A percentile compares a stretch with the other conserved stretches of the same genome.
Conservation (phyloP, 768 basidiomycete genomes). For the Amanita pallidorosea region DNA sequence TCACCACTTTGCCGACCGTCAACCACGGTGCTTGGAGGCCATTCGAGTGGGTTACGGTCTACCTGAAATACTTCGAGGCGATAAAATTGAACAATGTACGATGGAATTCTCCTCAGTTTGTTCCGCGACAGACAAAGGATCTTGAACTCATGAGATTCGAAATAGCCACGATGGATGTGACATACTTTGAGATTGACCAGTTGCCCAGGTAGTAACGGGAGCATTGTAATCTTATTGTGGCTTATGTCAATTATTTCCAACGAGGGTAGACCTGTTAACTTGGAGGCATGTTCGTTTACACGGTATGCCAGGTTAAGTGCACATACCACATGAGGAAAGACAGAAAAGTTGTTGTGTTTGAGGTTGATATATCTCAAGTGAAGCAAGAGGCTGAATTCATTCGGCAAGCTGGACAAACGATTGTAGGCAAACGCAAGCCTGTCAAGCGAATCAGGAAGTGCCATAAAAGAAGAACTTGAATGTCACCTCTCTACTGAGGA, state of each 20-base stretch:
- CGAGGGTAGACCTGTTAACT: slow-evolving; percentile 79
- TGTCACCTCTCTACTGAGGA: slow-evolving; percentile 51
- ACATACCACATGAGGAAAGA: slow-evolving; percentile 83
- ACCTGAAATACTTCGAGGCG: slow-evolving; percentile 72
- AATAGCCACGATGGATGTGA: neutral
- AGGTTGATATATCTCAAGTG: slow-evolving; percentile 80
- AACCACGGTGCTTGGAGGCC: slow-evolving; percentile 66
- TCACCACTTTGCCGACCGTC: slow-evolving; percentile 29
- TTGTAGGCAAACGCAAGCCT: slow-evolving; percentile 88
- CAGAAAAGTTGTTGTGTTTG: slow-evolving; percentile 70
- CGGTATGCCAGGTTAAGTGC: slow-evolving; percentile 1
- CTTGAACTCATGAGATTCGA: slow-evolving; percentile 22
- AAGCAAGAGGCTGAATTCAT: slow-evolving; percentile 60
- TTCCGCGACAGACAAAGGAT: slow-evolving; percentile 85
- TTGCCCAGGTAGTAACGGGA: slow-evolving; percentile 74
- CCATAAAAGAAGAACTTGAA: neutral
- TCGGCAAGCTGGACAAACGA: slow-evolving; percentile 65
- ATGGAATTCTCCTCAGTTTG: slow-evolving; percentile 67
- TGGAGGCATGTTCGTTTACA: slow-evolving; percentile 4
- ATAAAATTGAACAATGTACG: slow-evolving; percentile 65
- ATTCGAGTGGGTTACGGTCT: slow-evolving; percentile 89
- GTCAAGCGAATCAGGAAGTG: slow-evolving; percentile 3
- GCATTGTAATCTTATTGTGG: slow-evolving; percentile 74
- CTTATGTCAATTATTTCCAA: slow-evolving; percentile 94
- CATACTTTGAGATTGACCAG: slow-evolving; percentile 66